Conservation (phyloP, 129 eudicot genomes). For the Artemisia tridentata region DNA sequence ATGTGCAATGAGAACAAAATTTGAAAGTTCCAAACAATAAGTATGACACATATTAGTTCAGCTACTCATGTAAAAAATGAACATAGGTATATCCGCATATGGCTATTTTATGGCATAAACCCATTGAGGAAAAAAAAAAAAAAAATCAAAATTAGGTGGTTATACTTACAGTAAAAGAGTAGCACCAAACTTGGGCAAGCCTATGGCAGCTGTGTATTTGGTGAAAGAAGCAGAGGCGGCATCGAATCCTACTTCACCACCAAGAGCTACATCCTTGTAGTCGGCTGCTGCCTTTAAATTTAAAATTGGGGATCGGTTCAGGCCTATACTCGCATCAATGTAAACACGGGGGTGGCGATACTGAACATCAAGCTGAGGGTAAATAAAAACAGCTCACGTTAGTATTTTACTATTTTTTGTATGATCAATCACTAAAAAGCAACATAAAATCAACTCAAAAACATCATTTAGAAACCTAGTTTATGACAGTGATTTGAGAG, state of each 20-base stretch:
- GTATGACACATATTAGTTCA: too few relatives aligned
- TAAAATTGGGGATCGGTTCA: constrained; percentile 71
- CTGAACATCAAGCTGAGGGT: constrained; percentile 75
- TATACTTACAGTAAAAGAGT: constrained; percentile 68
- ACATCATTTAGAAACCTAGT: background rate
- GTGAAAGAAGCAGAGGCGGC: constrained; percentile 79
- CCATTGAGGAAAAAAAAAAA: too few relatives aligned
- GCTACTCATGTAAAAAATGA: background rate
- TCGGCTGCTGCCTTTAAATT: constrained; percentile 75
- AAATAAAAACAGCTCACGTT: constrained; percentile 12
- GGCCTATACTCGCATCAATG: constrained; percentile 75
- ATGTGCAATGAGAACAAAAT: too few relatives aligned
- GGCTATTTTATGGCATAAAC: background rate
- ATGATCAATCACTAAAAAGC: background rate
- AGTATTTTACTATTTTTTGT: background rate
- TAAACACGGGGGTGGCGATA: constrained; percentile 69
- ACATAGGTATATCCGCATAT: background rate
- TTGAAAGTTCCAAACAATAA: too few relatives aligned
- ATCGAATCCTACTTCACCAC: constrained; percentile 84
- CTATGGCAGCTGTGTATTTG: constrained; percentile 77
- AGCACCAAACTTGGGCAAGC: constrained; percentile 70
- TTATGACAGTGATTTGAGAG: too few relatives aligned
- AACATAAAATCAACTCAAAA: too few relatives aligned
- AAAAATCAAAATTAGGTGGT: background rate
- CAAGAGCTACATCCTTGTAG: constrained; percentile 53